Base-by-base conservation (phyloP, 139 green algal genomes). In the Haematococcus sp. region DNA sequence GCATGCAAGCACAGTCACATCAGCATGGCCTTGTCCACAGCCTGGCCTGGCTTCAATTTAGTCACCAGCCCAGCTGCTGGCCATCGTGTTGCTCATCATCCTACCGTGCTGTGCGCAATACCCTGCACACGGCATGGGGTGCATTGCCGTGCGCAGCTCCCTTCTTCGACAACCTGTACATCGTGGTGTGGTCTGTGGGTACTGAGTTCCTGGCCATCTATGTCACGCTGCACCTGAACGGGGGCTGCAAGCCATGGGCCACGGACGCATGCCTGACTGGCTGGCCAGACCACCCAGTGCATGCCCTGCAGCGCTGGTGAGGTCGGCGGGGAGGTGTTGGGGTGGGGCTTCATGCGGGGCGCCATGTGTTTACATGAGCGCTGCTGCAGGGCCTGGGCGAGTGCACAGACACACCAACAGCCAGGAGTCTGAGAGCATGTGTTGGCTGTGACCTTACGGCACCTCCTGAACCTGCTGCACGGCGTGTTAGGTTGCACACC, bases 211-310 rank as follows among this genome's bases (percentile, higher is more conserved):
- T 73, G 22, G 79, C 79, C 0, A 73, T 79, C 35, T 65, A 70
- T 54, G 56, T 70, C 4, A 81, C 74, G 5, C 32, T 85, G 16
- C 28, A 56, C n/a, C 3, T 49, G 52, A 85, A 85, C 58, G 64
- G 65, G 13, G 75, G 71, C 54, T 85, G 79, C 75, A 76, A 34
- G 25, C 79, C 79, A 0, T 81, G 74, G 74, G 68, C 30, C 64
- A 76, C 79, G 2, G 66, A 51, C 16, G 25, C 65, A 16, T 85
- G 79, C 79, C 58, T 85, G 16, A 43, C 25, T 2, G 70, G 52
- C 2, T 85, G 79, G 79, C 79, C 79, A 7, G 2, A 81, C 30
- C 79, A 85, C 34, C 13, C 33, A 0, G 25, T 79, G 0, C 1
- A 58, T 2, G 19, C 76, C 0, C 22, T 34, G 5, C 79, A 85